These are phyloP conservation scores for Microbotryomycetes sp. DNA, from an alignment of 1,284 basidiomycete genomes.

Conservation along the genomic window DNA sequence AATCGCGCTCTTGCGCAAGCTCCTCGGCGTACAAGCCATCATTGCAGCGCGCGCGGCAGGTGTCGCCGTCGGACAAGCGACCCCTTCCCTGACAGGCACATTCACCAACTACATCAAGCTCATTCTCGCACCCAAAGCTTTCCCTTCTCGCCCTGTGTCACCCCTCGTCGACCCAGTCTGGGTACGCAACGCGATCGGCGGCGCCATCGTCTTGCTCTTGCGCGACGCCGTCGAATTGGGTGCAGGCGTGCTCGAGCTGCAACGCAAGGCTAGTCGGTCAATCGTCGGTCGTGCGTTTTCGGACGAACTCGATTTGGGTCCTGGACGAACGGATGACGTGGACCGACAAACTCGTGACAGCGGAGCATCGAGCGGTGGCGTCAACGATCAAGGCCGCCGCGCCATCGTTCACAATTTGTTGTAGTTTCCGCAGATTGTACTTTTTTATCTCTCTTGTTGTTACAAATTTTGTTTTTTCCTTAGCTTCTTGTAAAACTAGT, in stretches of 20 bases:
- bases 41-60: slow-evolving; percentile 1
- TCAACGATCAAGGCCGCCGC: not conserved
- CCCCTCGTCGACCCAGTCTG: slow-evolving; percentile 31
- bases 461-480: not conserved
- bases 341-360: not conserved
- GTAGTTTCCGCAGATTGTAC: not conserved
- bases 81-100: not conserved
- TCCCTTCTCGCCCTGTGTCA: not conserved
- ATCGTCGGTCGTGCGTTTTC: slow-evolving; percentile 27
- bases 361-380: not conserved
- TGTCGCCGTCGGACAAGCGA: slow-evolving; percentile 2
- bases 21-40: not conserved
- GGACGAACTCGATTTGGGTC: slow-evolving; percentile 6
- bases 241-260: slow-evolving; percentile 20
- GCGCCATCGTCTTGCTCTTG: slow-evolving; percentile 19
- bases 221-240: slow-evolving; percentile 27
- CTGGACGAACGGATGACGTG: too few species aligned
- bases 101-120: not conserved
- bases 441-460: not conserved
- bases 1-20: not conserved
- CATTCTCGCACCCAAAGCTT: slow-evolving; percentile 1
- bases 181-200: slow-evolving; percentile 32
- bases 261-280: slow-evolving; percentile 23
- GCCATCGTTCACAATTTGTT: not conserved
- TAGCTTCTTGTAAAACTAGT: too few species aligned